Evolutionary conservation across 176 grass and related monocot genomes (phyloP), one percentile per base, ranked within the genome.

Genomic region (Juncus effusus): DNA sequence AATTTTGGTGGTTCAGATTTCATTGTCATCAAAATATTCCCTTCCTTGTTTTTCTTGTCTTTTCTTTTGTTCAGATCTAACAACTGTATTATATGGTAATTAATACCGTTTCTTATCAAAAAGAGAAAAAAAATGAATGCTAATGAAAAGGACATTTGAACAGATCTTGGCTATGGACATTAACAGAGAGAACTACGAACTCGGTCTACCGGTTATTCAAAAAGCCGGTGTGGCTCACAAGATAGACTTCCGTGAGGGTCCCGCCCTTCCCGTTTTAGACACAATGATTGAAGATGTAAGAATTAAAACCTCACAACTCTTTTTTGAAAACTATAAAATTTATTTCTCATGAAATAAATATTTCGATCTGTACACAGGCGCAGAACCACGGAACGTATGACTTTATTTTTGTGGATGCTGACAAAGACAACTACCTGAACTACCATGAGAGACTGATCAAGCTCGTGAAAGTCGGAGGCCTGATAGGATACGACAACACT

Each of bases 341-440:
- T 6, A 0, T 42, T 38, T 13, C 19, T 10, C 7, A 16, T 6
- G 38, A 36, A 13, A 42, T 60, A 39, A 42, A 55, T 3, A 11
- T 62, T 16, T 39, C 8, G 51, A 11, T 54, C 11, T 52, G 12
- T 53, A 60, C 50, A 56, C 85, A 88, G 86, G 80, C 78, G 51
- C 41, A 38, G 67, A 89, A 82, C 76, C 67, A 77, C 28, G 88
- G 88, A 0, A 40, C 80, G 3, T 99, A 78, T 78, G 94, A 99
- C 78, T 99, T 99, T 79, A 71, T 84, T 41, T 99, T 99, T 65
- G 88, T 99, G 11, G 94, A 99, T 62, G 94, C 94, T 12, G 94
- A 99, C 85, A 99, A 99, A 88, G 80, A 93, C 88, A 99, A 99
- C 88, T 99, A 99, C 85, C 72, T 99, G 69, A 99, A 93, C 72